These are phyloP conservation scores for Delonix regia DNA, from an alignment of 306 rosid species.

Conservation along the genomic window DNA sequence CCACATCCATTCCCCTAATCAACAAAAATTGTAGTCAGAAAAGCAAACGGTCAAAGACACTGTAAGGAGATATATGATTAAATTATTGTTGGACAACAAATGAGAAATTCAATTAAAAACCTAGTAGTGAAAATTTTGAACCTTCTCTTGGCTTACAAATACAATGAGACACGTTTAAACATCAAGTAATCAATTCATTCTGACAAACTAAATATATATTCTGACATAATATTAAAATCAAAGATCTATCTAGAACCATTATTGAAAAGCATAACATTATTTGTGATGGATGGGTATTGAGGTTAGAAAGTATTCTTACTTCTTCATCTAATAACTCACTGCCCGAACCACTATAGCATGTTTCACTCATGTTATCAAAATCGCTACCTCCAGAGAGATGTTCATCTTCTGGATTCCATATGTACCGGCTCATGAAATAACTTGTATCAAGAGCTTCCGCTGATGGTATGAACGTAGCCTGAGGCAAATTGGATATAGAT, in stretches of 20 bases:
- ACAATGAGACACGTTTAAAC: too few relatives aligned
- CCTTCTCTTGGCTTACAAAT: too few relatives aligned
- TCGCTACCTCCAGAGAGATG: conserved; percentile 83
- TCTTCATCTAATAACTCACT: conserved; percentile 78
- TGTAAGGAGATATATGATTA: too few relatives aligned
- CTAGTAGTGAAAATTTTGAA: too few relatives aligned
- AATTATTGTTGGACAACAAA: too few relatives aligned
- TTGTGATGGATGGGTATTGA: conserved; percentile 24
- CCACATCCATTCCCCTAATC: conserved; percentile 89
- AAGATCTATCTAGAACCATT: not conserved
- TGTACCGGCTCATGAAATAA: conserved; percentile 96
- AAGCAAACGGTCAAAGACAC: not conserved
- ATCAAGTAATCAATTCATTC: too few relatives aligned
- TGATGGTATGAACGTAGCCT: conserved; percentile 97
- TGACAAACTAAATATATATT: too few relatives aligned
- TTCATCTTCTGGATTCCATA: conserved; percentile 94
- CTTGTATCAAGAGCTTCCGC: conserved; percentile 88
- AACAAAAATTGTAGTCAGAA: conserved; percentile 41
- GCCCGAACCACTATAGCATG: conserved; percentile 83
- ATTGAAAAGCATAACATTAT: conserved; percentile 9
- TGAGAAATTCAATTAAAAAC: too few relatives aligned
- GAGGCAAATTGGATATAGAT: conserved; percentile 32
- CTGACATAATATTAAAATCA: not conserved
- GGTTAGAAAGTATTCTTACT: conserved; percentile 45
- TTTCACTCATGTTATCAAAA: conserved; percentile 79